Evolutionary conservation across 163 green algal species (phyloP), one percentile per base, ranked within the genome.

Genomic region (Prototheca wickerhamii): DNA sequence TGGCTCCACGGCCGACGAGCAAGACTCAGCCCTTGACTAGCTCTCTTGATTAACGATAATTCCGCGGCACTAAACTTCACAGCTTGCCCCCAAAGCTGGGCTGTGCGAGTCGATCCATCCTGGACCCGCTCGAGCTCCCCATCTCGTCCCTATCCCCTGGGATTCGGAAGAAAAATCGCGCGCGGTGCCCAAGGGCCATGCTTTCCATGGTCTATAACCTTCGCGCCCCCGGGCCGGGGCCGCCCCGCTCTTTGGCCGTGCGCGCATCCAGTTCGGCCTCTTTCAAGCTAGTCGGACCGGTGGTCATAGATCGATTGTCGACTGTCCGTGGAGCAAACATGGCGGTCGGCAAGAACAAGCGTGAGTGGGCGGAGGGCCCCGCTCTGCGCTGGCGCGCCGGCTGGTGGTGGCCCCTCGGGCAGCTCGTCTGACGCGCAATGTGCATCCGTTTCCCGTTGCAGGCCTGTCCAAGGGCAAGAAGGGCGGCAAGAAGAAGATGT

Each of bases 401-500:
- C 51, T 20, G 51, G n/a, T 18, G 26, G 25, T 25, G 17, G 26
- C 12, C 6, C 51, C 51, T 34, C 8, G 12, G 6, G n/a, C n/a
- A 5, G 26, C 6, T 7, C 26, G 26, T 37, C 26, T 15, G 5
- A 7, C 10, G 12, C 26, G 6, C 51, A 34, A 20, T 25, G 51
- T 7, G 4, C 26, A 4, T 21, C 25, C 28, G 4, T 18, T 35
- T 2, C 26, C 26, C 26, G n/a, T 58, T 46, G 59, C 60, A 66
- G 61, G 54, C 26, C 58, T 75, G 68, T 95, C 84, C 65, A 98
- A 98, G 87, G 88, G 90, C 62, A 97, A 97, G 91, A 95, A 95
- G 85, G 89, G 89, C 61, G 84, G 88, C 72, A 97, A 96, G 87
- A 98, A 98, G 89, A 98, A 98, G 78, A 78, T 80, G 86, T 94